Evolutionary conservation across 192 early-diverging fungal genomes (phyloP), one percentile per base, ranked within the genome.

Genomic region (Dispira simplex): DNA sequence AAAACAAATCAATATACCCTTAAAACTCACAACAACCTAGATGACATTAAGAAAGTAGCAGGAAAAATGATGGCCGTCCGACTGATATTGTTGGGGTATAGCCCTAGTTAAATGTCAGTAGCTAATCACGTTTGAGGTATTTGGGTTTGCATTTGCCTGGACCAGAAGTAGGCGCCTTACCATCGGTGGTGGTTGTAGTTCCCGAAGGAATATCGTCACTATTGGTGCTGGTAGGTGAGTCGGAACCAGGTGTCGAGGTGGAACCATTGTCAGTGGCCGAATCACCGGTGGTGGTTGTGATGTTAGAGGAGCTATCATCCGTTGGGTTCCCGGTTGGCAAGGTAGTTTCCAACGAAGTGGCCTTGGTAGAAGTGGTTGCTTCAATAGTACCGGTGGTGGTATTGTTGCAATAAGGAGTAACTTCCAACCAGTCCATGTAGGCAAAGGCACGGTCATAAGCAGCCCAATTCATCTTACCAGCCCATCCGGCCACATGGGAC

Each of bases 401-500:
- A n/a, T 45, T n/a, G 43, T n/a, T 39, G 11, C 43, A 39, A 45
- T 62, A 62, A 25, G 28, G 11, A 14, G 28, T n/a, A 45, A 62
- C 23, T 45, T 62, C 43, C 12, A 62, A 20, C 59, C 59, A 62
- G 43, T 62, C 59, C 59, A 62, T 62, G 59, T 62, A 62, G 6
- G 59, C 59, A 39, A 23, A 62, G 43, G 44, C 43, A 11, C 26
- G 16, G 43, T 25, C 44, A 39, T 44, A 44, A 11, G 23, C n/a
- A 12, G 6, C 43, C 71, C 71, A 77, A 52, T 73, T 64, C 14
- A 71, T 70, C 3, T 65, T 68, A 46, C 75, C 75, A 23, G 75
- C 75, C 75, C 75, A 77, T 12, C 64, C 67, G 44, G 64, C 68
- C 23, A 65, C 56, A 39, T 77, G 60, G n/a, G 72, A 66, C 16